phyloP scores from a whole-genome alignment of 768 basidiomycete genomes.

The Collybia mongolica region DNA sequence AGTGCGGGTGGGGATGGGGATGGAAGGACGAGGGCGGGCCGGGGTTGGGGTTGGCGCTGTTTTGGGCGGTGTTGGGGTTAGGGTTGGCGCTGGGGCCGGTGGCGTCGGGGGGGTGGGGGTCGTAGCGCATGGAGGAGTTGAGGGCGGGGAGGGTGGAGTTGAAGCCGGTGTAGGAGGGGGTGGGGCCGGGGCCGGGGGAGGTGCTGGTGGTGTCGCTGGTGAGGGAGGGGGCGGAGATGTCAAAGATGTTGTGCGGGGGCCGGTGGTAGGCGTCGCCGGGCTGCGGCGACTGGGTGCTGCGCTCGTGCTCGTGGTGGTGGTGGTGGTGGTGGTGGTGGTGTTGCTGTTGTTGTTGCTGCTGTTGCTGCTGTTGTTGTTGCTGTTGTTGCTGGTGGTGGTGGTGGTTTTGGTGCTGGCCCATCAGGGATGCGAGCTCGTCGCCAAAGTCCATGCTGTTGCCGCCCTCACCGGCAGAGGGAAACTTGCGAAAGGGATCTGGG shows the following conservation, averaged over 20 bases:
- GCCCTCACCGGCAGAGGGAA: constrained; percentile 29
- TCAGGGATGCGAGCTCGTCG: constrained; percentile 68
- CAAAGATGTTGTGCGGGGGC: constrained; percentile 55
- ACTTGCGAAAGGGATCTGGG: constrained; percentile 56
- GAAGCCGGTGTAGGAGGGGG: constrained; percentile 33
- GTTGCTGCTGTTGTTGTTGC: constrained; percentile 11
- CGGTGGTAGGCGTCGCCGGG: constrained; percentile 13
- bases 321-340: constrained; percentile 9
- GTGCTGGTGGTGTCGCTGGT: constrained; percentile 25
- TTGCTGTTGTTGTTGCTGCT: constrained; percentile 8
- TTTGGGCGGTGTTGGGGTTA: constrained; percentile 11
- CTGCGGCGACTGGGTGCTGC: constrained; percentile 17
- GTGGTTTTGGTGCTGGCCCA: constrained; percentile 34
- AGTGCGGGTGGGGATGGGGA: constrained; percentile 18
- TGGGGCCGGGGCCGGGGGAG: background rate
- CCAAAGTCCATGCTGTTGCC: constrained; percentile 49
- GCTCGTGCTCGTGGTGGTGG: constrained; percentile 13
- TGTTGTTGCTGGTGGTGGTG: constrained; percentile 18
- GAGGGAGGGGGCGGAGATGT: constrained; percentile 49
- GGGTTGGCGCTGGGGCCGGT: constrained; percentile 13
- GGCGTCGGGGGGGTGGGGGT: constrained; percentile 37
- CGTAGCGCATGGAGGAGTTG: constrained; percentile 51
- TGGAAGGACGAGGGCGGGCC: constrained; percentile 28
- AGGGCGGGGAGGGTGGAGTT: constrained; percentile 51
- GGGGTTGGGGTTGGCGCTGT: background rate